Evolutionary conservation across 805 yeast genomes (phyloP), one percentile per base, ranked within the genome.

Genomic region (Maudiozyma serrabonitensis): DNA sequence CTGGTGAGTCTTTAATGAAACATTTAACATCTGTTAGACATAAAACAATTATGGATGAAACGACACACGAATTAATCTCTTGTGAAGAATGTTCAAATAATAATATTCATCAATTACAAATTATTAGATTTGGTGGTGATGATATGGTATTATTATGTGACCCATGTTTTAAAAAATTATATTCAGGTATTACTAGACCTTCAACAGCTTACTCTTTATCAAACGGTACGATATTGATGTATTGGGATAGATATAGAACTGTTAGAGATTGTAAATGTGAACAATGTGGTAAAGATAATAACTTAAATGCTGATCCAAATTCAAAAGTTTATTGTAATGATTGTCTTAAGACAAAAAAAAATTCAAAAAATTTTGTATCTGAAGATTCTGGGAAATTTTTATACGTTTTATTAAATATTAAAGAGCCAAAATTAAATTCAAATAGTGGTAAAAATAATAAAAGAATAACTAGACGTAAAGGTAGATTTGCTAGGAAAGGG

Each of bases 31-130:
- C 71, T 1, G 74, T 82, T 1, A 69, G 84, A 47, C 85, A 80
- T 66, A 79, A 75, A 56, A 62, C 71, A 1, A 71, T 78, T 6
- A 49, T 55, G 31, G 69, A 68, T 52, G 60, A 57, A 6, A 48
- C 57, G 0, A 56, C 67, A 2, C 69, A 63, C 9, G 82, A 78
- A 54, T 63, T 61, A 9, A 59, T 80, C 2, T 71, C 69, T 53
- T 80, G 85, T 61, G 83, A 78, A 57, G 77, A 74, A 41, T 80
- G 85, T 61, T 69, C 69, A 19, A 77, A 78, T 55, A 55, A 70
- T 38, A 80, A 78, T 55, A 70, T 80, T 45, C 82, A 79, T 60
- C 75, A 73, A 56, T 64, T 80, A 48, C 71, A 68, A 46, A 68
- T 80, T 43, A 66, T 75, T 7, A 61, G 84, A 38, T 76, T 71